phyloP scores from a whole-genome alignment of 1,284 basidiomycete genomes.

The Melanopsichium pennsylvanicum region DNA sequence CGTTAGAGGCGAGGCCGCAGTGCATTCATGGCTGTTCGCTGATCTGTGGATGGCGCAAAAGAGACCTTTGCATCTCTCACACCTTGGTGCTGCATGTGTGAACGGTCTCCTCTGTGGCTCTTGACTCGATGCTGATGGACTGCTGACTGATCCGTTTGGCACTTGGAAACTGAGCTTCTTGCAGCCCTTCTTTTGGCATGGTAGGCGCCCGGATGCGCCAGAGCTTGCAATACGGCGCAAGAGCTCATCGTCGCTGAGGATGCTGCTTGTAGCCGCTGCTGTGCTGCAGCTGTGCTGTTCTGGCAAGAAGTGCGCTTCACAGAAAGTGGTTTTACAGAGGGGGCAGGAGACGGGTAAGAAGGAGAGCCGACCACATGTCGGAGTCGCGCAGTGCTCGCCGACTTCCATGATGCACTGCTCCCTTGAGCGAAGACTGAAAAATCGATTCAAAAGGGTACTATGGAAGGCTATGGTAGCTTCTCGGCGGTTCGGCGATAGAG shows the following conservation, averaged over 20 bases:
- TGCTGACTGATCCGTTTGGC: not conserved
- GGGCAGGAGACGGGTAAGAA: conserved; percentile 55
- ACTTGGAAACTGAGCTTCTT: conserved; percentile 52
- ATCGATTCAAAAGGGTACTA: not conserved
- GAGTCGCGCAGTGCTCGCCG: conserved; percentile 47
- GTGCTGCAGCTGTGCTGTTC: conserved; percentile 46
- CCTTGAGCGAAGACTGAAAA: no score
- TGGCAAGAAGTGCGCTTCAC: conserved; percentile 54
- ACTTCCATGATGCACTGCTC: conserved; percentile 46
- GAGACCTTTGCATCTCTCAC: conserved; percentile 50
- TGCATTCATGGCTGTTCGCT: conserved; percentile 43
- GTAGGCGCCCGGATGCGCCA: conserved; percentile 33
- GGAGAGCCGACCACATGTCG: conserved; percentile 44
- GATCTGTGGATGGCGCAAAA: conserved; percentile 53
- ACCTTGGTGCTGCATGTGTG: conserved; percentile 50
- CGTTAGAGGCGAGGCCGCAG: conserved; percentile 43
- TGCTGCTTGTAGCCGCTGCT: conserved; percentile 21
- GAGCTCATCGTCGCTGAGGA: conserved; percentile 41
- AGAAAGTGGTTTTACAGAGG: conserved; percentile 43
- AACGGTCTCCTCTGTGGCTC: conserved; percentile 12
- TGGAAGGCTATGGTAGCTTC: conserved; percentile 7
- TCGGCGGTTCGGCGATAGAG: conserved; percentile 2
- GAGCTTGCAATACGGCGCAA: conserved; percentile 13
- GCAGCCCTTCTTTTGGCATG: conserved; percentile 54
- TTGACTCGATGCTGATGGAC: not conserved